Evolutionary conservation across 1,284 basidiomycete genomes (phyloP).

Genomic region (Cryptococcus sp.): DNA sequence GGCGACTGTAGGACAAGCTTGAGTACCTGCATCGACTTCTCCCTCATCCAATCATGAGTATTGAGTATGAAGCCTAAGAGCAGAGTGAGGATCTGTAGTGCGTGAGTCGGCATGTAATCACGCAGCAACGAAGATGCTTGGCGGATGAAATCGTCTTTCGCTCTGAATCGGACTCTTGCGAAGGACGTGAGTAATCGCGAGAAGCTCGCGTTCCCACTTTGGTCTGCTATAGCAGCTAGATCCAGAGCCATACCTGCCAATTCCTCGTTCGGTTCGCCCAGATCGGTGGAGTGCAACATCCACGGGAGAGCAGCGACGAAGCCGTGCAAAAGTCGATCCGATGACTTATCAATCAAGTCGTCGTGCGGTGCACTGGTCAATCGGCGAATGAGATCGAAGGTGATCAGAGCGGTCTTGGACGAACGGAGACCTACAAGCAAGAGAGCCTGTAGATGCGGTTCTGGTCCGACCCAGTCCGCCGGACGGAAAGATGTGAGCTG

Average conservation of each 20-base stretch:
- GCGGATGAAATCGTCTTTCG: constrained; percentile 89
- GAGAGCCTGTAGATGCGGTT: constrained; percentile 69
- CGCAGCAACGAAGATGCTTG: constrained; percentile 83
- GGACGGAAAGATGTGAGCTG: constrained; percentile 70
- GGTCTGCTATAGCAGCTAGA: constrained; percentile 70
- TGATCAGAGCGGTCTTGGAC: constrained; percentile 66
- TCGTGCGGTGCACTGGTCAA: constrained; percentile 67
- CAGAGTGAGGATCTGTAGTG: constrained; percentile 75
- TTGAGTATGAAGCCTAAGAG: constrained; percentile 87
- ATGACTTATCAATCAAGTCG: constrained; percentile 70
- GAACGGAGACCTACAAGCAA: constrained; percentile 81
- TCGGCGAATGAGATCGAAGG: constrained; percentile 69
- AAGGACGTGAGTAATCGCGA: constrained; percentile 85
- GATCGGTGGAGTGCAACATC: constrained; percentile 78
- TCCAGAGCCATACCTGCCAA: constrained; percentile 74
- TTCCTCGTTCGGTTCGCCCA: constrained; percentile 63
- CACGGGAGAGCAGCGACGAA: constrained; percentile 85
- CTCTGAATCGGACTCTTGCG: constrained; percentile 82
- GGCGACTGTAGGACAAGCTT: constrained; percentile 85
- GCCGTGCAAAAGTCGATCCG: constrained; percentile 75
- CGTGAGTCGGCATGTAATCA: constrained; percentile 66
- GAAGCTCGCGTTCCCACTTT: constrained; percentile 72
- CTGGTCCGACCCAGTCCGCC: constrained; percentile 67
- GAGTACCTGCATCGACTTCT: constrained; percentile 81
- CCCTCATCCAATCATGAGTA: constrained; percentile 75